A percentile compares a stretch with the other conserved stretches of the same genome.
These are phyloP conservation scores for Adansonia gregorii DNA, from an alignment of 441 rosid species.

Conservation along the genomic window DNA sequence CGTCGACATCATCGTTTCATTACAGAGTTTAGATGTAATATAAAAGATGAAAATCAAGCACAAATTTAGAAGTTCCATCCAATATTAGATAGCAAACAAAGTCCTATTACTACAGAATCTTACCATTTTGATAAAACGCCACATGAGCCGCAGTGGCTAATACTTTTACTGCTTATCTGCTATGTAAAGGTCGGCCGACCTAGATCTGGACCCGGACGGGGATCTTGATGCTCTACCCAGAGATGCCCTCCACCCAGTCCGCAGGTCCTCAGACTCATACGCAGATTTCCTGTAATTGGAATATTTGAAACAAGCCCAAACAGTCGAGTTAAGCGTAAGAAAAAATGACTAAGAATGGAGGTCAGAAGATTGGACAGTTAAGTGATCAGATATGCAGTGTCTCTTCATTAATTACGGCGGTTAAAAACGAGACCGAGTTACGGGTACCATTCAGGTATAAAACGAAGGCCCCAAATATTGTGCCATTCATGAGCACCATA, in stretches of 20 bases:
- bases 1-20: background rate
- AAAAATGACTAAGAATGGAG: background rate
- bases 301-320: background rate
- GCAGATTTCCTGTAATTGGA: conserved; percentile 49
- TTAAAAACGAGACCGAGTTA: background rate
- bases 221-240: conserved; percentile 67
- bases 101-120: background rate
- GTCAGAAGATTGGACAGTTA: background rate
- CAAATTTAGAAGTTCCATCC: background rate
- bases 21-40: background rate
- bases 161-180: conserved; percentile 23
- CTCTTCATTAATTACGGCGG: background rate
- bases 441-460: background rate
- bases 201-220: conserved; percentile 79
- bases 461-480: background rate
- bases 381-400: background rate
- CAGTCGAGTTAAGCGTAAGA: background rate
- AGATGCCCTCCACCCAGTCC: conserved; percentile 49
- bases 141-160: background rate
- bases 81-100: background rate
- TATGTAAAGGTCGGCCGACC: conserved; percentile 66
- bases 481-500: background rate
- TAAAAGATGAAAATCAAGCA: background rate
- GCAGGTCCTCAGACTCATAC: conserved; percentile 54
- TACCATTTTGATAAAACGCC: background rate